A percentile compares a stretch with the other conserved stretches of the same genome.
Evolutionary conservation across 176 grass and related monocot genomes (phyloP).

Genomic region (Eragrostis curvula): DNA sequence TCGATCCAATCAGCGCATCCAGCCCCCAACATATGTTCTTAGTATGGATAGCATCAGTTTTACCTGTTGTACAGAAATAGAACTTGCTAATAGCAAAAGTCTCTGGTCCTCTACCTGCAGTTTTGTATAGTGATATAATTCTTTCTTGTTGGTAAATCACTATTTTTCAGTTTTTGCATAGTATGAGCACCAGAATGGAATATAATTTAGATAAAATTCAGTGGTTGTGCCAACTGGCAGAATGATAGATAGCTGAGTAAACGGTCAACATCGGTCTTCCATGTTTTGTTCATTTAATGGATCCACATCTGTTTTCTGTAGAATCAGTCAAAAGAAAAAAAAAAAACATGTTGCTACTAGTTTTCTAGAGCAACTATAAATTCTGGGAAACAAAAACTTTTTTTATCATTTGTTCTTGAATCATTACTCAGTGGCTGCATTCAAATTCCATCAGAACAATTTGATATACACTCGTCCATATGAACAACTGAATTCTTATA

Average conservation of each 20-base stretch:
- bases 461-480: not conserved
- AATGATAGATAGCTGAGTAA: not conserved
- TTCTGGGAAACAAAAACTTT: not conserved
- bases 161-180: not conserved
- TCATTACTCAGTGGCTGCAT: not conserved
- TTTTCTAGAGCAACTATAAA: too few species aligned
- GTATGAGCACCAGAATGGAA: not conserved
- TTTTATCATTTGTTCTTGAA: not conserved
- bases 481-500: not conserved
- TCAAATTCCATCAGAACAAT: not conserved
- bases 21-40: not conserved
- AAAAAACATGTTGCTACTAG: not conserved
- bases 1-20: constrained; percentile 1
- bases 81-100: not conserved
- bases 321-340: not conserved
- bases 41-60: constrained; percentile 4
- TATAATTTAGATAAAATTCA: constrained; percentile 6
- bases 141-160: not conserved
- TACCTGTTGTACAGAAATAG: constrained; percentile 27
- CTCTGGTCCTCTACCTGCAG: not conserved
- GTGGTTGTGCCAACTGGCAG: not conserved
- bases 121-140: constrained; percentile 25
- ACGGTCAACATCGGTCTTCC: not conserved
- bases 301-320: not conserved
- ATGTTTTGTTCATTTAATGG: not conserved